These are phyloP conservation scores for Globisporangium cystogenes DNA, from an alignment of 352 stramenopile genomes.

Conservation along the genomic window DNA sequence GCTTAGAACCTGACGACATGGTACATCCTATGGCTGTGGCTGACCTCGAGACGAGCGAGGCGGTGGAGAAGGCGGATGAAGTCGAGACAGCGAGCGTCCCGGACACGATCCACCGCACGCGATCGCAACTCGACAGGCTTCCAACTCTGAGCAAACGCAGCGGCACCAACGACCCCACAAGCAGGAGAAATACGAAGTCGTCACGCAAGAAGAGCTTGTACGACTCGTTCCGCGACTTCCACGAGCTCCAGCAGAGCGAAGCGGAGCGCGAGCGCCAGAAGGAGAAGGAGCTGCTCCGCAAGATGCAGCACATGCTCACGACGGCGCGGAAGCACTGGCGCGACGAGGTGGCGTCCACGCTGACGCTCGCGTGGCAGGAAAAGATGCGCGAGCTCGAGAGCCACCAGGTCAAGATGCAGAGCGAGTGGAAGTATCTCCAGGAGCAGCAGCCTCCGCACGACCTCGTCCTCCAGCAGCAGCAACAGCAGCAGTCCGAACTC, in stretches of 20 bases:
- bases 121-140: not conserved
- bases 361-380: constrained; percentile 6
- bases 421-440: constrained; percentile 12
- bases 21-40: too few relatives aligned
- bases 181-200: not conserved
- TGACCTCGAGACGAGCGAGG: too few relatives aligned
- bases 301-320: constrained; percentile 36
- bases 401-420: constrained; percentile 11
- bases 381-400: constrained; percentile 7
- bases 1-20: too few relatives aligned
- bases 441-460: constrained; percentile 15
- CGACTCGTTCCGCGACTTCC: constrained; percentile 40
- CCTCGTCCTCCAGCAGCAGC: constrained; percentile 5
- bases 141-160: not conserved
- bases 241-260: constrained; percentile 32
- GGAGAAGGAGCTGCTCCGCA: constrained; percentile 33
- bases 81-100: too few relatives aligned
- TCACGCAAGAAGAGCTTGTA: constrained; percentile 32
- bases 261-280: constrained; percentile 18
- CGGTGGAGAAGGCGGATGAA: too few relatives aligned
- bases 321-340: constrained; percentile 15
- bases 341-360: not conserved
- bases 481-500: constrained; percentile 23
- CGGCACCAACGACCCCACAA: not conserved
- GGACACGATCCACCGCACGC: too few relatives aligned